Conservation (phyloP, 2,329 filamentous ascomycete species). For the Tolypocladium ovalisporum region DNA sequence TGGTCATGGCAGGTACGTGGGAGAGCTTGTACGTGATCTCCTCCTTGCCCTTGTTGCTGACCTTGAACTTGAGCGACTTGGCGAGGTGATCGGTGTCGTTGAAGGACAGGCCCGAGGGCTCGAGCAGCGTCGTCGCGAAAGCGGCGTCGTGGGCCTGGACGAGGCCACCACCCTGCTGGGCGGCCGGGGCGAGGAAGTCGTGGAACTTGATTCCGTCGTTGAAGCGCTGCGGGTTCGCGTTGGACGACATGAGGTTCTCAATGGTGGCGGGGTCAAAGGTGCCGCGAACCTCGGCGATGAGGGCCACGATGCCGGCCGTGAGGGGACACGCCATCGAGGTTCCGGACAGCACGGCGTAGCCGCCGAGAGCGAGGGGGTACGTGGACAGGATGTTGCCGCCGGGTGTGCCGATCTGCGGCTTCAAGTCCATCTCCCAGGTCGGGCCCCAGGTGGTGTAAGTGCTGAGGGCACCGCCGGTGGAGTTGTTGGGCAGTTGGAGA, state of each 20-base stretch:
- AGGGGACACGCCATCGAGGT: conserved; percentile 52
- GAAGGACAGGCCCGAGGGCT: conserved; percentile 47
- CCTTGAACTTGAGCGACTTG: conserved; percentile 36
- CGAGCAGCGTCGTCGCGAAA: conserved; percentile 39
- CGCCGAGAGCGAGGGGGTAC: conserved; percentile 32
- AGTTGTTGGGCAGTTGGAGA: conserved; percentile 15
- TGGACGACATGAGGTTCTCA: conserved; percentile 37
- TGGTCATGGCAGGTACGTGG: conserved; percentile 38
- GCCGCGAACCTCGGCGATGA: conserved; percentile 40
- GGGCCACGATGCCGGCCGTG: conserved; percentile 41
- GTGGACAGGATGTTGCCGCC: conserved; percentile 50
- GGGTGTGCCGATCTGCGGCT: conserved; percentile 44
- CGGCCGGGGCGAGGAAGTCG: conserved; percentile 37
- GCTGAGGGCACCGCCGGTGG: conserved; percentile 40
- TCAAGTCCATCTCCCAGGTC: conserved; percentile 45
- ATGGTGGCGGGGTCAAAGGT: conserved; percentile 38
- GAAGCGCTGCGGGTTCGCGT: conserved; percentile 36
- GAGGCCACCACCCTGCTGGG: conserved; percentile 50
- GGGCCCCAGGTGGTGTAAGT: conserved; percentile 49
- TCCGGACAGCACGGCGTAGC: conserved; percentile 42
- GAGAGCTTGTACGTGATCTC: conserved; percentile 40
- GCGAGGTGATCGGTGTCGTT: conserved; percentile 52
- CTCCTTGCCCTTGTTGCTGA: conserved; percentile 41
- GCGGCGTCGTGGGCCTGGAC: conserved; percentile 50
- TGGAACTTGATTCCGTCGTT: conserved; percentile 28